These are phyloP conservation scores for Teratosphaeria zuluensis DNA, from an alignment of 2,329 filamentous ascomycete genomes.

Conservation along the genomic window DNA sequence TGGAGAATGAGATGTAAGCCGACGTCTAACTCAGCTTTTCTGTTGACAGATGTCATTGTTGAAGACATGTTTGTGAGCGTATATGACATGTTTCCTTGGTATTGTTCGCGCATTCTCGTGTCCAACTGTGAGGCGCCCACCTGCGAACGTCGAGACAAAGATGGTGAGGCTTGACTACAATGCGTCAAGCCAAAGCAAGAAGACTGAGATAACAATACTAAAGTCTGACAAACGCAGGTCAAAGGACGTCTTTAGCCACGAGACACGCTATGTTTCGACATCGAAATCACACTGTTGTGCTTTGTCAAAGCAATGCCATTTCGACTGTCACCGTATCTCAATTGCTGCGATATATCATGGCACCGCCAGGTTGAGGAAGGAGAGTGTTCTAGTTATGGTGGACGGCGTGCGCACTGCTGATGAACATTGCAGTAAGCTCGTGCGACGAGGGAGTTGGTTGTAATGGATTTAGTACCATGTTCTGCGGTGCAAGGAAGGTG, in stretches of 20 bases:
- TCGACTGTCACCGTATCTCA: not conserved
- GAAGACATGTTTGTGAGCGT: not conserved
- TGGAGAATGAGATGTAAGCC: not conserved
- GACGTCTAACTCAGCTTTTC: not conserved
- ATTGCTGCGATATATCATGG: not conserved
- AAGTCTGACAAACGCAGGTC: not conserved
- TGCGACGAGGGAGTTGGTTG: no score
- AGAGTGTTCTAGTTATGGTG: not conserved
- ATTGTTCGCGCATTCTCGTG: not conserved
- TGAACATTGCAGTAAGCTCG: no score
- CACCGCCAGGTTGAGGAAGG: not conserved
- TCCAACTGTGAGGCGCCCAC: not conserved
- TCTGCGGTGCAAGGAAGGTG: no score
- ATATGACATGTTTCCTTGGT: not conserved
- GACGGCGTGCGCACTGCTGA: not conserved
- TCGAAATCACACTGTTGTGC: not conserved
- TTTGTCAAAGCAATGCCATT: not conserved
- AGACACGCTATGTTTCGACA: not conserved
- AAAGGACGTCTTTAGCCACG: not conserved
- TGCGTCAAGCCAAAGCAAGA: not conserved
- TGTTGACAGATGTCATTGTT: not conserved
- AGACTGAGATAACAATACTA: not conserved
- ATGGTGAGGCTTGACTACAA: not conserved
- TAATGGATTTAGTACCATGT: no score
- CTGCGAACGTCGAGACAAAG: not conserved